These are phyloP conservation scores for Phytophthora capsici DNA, from an alignment of 352 stramenopile genomes.

Conservation along the genomic window DNA sequence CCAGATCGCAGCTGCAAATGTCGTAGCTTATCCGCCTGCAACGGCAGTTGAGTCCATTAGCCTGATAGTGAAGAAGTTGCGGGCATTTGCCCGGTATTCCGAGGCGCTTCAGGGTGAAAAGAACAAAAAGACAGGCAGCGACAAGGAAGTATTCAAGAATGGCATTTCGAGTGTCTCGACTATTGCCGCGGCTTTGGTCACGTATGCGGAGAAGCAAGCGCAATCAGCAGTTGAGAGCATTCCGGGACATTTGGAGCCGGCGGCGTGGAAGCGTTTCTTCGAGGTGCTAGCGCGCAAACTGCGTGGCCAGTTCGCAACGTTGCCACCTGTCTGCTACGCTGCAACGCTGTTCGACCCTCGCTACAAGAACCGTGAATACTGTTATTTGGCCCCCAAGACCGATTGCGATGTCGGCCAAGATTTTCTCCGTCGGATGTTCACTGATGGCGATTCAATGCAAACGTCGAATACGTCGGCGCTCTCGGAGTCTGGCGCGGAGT, in stretches of 20 bases:
- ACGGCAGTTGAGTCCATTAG: slow-evolving; percentile 57
- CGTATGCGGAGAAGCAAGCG: slow-evolving; percentile 73
- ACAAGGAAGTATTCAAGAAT: slow-evolving; percentile 79
- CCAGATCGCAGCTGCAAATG: slow-evolving; percentile 59
- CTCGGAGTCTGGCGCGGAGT: slow-evolving; percentile 17
- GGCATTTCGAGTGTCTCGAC: slow-evolving; percentile 82
- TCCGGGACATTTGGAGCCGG: slow-evolving; percentile 44
- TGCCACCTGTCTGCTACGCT: slow-evolving; percentile 68
- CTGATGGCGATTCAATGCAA: slow-evolving; percentile 34
- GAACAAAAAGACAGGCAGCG: slow-evolving; percentile 73
- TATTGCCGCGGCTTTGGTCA: slow-evolving; percentile 70
- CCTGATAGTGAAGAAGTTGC: slow-evolving; percentile 76
- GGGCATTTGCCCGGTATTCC: slow-evolving; percentile 72
- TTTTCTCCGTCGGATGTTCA: slow-evolving; percentile 66
- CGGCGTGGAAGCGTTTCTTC: slow-evolving; percentile 73
- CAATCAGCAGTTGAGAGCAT: slow-evolving; percentile 31
- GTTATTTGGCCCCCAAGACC: slow-evolving; percentile 65
- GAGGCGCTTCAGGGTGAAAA: slow-evolving; percentile 80
- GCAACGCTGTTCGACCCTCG: slow-evolving; percentile 79
- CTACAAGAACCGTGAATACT: slow-evolving; percentile 86
- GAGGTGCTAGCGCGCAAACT: slow-evolving; percentile 56
- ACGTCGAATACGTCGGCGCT: slow-evolving; percentile 23
- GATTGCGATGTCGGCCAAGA: slow-evolving; percentile 62
- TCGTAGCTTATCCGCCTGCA: slow-evolving; percentile 51
- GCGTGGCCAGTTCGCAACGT: slow-evolving; percentile 54